phyloP scores from a whole-genome alignment of 768 basidiomycete species.

The Lentinula boryana region DNA sequence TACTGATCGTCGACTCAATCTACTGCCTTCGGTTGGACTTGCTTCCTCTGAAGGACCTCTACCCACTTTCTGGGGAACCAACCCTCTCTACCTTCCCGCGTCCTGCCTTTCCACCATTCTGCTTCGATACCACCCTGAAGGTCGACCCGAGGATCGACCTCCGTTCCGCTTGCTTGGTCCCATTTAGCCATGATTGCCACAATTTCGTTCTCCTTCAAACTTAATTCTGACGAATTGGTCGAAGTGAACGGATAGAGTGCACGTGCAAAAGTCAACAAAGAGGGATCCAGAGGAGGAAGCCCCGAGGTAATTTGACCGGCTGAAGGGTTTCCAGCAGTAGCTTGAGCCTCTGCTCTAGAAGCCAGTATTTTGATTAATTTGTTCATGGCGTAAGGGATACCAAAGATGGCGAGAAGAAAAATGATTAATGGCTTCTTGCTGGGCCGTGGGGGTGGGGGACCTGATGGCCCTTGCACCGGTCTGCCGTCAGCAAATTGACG shows the following conservation, averaged over 20 bases:
- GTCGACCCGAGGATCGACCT: constrained; percentile 59
- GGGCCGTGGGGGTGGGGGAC: constrained; percentile 46
- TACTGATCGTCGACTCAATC: background rate
- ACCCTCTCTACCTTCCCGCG: constrained; percentile 84
- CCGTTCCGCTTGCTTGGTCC: constrained; percentile 61
- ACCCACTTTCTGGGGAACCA: constrained; percentile 96
- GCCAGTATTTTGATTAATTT: constrained; percentile 77
- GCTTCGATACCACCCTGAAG: constrained; percentile 38
- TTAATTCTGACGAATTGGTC: constrained; percentile 70
- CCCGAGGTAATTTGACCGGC: constrained; percentile 30
- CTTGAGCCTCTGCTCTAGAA: constrained; percentile 50
- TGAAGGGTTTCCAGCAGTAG: constrained; percentile 24
- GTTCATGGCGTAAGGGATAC: constrained; percentile 90
- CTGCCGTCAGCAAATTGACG: constrained; percentile 66
- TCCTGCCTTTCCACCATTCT: constrained; percentile 96
- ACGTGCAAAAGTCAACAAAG: constrained; percentile 76
- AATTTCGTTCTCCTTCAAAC: constrained; percentile 83
- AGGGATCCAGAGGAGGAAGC: constrained; percentile 69
- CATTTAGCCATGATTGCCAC: constrained; percentile 85
- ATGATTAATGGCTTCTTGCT: constrained; percentile 88
- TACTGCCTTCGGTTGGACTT: background rate
- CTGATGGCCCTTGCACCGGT: constrained; percentile 44
- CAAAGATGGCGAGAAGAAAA: constrained; percentile 91
- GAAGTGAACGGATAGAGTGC: constrained; percentile 76
- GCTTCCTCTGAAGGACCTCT: constrained; percentile 52